A percentile compares a stretch with the other conserved stretches of the same genome.
Conservation (phyloP, 1,284 basidiomycete species). For the Amylostereum areolatum region DNA sequence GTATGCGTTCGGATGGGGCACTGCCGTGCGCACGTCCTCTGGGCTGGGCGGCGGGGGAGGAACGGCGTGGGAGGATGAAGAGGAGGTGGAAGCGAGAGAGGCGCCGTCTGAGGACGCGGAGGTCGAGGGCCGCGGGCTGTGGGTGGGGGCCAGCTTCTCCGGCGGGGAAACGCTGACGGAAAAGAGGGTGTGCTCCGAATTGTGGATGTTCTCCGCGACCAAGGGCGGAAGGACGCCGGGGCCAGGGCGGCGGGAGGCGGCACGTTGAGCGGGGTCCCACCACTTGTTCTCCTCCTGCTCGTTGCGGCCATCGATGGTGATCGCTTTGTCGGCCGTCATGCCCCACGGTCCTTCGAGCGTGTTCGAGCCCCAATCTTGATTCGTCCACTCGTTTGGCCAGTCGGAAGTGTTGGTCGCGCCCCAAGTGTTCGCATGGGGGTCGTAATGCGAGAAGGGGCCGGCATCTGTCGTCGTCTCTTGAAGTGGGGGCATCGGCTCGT, state of each 20-base stretch:
- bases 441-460: not conserved
- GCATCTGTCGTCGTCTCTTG: too few species aligned
- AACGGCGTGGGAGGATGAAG: slow-evolving; percentile 26
- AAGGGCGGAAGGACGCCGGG: slow-evolving; percentile 61
- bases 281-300: slow-evolving; percentile 55
- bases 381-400: slow-evolving; percentile 9
- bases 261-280: slow-evolving; percentile 52
- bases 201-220: slow-evolving; percentile 58
- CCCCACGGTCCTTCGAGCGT: slow-evolving; percentile 15
- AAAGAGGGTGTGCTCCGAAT: slow-evolving; percentile 64
- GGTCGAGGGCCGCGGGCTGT: slow-evolving; percentile 17
- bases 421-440: not conserved
- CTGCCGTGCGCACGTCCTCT: slow-evolving; percentile 57
- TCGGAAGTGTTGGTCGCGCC: slow-evolving; percentile 7
- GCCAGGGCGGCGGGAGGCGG: slow-evolving; percentile 47
- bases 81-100: slow-evolving; percentile 17
- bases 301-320: slow-evolving; percentile 50
- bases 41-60: slow-evolving; percentile 30
- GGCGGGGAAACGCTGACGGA: slow-evolving; percentile 46
- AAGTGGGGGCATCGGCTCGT: slow-evolving; percentile 17
- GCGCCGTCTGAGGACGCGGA: slow-evolving; percentile 16
- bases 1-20: slow-evolving; percentile 75
- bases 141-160: slow-evolving; percentile 17
- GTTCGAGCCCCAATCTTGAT: slow-evolving; percentile 23
- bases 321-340: slow-evolving; percentile 19